phyloP scores from a whole-genome alignment of 164 flowering plant genomes.

The Chimonanthus salicifolius region DNA sequence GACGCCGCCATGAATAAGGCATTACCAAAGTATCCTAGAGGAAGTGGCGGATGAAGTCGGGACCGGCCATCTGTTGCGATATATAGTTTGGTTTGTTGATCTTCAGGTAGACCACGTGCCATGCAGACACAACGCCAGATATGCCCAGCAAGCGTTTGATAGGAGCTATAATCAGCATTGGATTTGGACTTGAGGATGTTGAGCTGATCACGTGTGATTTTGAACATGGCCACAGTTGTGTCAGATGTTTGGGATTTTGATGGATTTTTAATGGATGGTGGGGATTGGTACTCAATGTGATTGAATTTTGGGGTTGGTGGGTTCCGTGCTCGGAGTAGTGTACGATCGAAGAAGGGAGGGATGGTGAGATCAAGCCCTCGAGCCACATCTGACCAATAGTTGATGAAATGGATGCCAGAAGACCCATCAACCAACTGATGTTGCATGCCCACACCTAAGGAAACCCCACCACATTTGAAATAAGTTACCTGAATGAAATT shows the following conservation, averaged over 20 bases:
- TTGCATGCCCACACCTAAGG: conserved; percentile 50
- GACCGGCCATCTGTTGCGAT: conserved; percentile 15
- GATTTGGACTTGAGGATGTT: conserved; percentile 39
- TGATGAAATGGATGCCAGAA: conserved; percentile 55
- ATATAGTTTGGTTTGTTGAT: conserved; percentile 18
- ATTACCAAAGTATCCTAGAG: conserved; percentile 28
- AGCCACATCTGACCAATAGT: conserved; percentile 64
- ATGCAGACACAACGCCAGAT: conserved; percentile 35
- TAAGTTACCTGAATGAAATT: conserved; percentile 33
- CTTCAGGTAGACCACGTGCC: conserved; percentile 12
- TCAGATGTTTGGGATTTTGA: conserved; percentile 11
- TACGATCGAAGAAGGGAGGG: conserved; percentile 58
- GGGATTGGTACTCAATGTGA: conserved; percentile 59
- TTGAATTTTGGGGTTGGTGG: conserved; percentile 49
- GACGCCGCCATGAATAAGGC: conserved; percentile 8
- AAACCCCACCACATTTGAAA: conserved; percentile 24
- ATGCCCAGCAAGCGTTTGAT: conserved; percentile 18
- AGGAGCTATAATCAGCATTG: conserved; percentile 34
- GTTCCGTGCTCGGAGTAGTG: conserved; percentile 45
- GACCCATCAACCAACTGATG: conserved; percentile 63
- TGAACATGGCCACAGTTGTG: conserved; percentile 32
- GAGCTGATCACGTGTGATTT: conserved; percentile 38
- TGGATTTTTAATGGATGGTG: conserved; percentile 31
- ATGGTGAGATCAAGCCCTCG: conserved; percentile 42
- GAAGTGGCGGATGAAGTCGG: conserved; percentile 22